Evolutionary conservation across 116 monocot genomes (phyloP).

Genomic region (Zostera marina): DNA sequence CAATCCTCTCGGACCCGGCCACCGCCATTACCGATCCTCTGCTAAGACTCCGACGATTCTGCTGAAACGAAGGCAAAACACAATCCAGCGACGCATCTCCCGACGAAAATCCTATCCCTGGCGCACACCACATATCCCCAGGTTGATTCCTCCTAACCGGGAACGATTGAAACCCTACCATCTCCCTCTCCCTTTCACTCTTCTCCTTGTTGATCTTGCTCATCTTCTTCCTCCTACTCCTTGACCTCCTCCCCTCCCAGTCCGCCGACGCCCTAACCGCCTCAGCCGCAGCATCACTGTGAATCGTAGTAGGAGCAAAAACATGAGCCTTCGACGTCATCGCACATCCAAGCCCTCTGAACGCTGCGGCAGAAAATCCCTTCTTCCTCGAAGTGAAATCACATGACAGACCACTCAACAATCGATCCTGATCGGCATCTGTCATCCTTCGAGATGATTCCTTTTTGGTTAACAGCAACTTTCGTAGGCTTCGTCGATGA

Average conservation of each 20-base stretch:
- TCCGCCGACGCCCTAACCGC: slow-evolving; percentile 34
- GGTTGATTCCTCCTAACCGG: neutral
- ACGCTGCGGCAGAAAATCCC: slow-evolving; percentile 17
- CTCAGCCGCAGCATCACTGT: slow-evolving; percentile 11
- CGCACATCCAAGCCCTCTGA: slow-evolving; percentile 41
- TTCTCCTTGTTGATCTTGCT: slow-evolving; percentile 7
- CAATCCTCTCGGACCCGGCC: slow-evolving; percentile 18
- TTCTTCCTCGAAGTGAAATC: slow-evolving; percentile 12
- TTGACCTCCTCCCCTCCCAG: slow-evolving; percentile 26
- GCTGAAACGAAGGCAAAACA: slow-evolving; percentile 10
- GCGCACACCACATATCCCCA: slow-evolving; percentile 13
- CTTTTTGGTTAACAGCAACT: neutral
- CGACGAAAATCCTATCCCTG: slow-evolving; percentile 12
- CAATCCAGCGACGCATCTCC: slow-evolving; percentile 14
- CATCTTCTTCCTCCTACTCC: slow-evolving; percentile 15
- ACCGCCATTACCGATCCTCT: neutral
- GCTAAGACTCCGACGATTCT: neutral
- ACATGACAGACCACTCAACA: slow-evolving; percentile 5
- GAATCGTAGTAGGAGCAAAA: slow-evolving; percentile 6
- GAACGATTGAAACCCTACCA: neutral
- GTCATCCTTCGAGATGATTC: neutral
- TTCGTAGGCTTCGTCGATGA: neutral
- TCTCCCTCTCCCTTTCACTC: slow-evolving; percentile 7
- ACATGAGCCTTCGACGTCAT: slow-evolving; percentile 21
- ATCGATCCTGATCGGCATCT: neutral